phyloP scores from a whole-genome alignment of 2,329 filamentous ascomycete species.

The Fusarium metavorans region DNA sequence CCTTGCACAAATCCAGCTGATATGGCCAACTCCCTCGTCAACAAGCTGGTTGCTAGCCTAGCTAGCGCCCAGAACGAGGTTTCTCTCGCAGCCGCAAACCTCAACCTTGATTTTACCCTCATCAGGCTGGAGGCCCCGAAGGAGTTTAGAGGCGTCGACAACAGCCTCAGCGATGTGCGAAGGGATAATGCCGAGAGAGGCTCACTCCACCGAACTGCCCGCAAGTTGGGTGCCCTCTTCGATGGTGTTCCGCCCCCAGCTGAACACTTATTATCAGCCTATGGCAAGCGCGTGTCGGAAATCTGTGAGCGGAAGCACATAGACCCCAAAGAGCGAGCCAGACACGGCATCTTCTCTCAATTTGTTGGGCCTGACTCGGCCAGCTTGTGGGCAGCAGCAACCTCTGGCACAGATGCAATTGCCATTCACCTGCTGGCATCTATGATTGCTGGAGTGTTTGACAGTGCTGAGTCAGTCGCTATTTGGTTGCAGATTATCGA shows the following conservation, averaged over 20 bases:
- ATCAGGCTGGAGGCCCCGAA: background rate
- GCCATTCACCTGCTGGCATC: background rate
- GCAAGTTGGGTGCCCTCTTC: background rate
- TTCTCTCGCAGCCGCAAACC: background rate
- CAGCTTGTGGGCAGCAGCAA: background rate
- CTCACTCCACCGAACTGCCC: background rate
- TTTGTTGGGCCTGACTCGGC: background rate
- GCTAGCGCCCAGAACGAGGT: background rate
- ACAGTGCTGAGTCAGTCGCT: background rate
- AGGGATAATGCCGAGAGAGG: background rate
- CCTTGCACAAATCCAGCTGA: background rate
- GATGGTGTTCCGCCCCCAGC: background rate
- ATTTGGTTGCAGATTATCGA: background rate
- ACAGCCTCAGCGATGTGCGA: background rate
- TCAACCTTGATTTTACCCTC: background rate
- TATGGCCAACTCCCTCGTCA: background rate
- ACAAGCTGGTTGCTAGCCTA: background rate
- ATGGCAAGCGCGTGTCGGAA: background rate
- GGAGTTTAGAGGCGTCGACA: background rate
- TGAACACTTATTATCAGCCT: background rate
- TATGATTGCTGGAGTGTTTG: background rate
- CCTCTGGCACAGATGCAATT: background rate
- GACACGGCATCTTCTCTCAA: background rate
- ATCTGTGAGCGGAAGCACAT: background rate
- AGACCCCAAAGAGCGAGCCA: background rate